Percentiles rank a stretch among this genome's conserved stretches.
Conservation (phyloP, 148 eudicot genomes). For the Cornus controversa region DNA sequence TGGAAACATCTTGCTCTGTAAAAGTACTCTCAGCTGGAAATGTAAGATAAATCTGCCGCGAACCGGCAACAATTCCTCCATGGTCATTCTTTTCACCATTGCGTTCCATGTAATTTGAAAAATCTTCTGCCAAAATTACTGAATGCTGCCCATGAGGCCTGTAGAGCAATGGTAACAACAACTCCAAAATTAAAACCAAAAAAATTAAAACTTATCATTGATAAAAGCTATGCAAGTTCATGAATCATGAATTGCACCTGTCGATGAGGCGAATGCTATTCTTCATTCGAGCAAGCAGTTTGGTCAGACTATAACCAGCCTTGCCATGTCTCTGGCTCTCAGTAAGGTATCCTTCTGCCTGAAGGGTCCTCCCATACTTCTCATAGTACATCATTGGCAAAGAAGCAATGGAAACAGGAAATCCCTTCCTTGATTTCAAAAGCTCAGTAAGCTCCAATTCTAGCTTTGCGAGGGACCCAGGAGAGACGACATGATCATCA, state of each 20-base stretch:
- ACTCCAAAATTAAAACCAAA: background rate
- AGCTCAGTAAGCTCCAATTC: conserved; percentile 48
- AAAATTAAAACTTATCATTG: background rate
- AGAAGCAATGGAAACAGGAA: conserved; percentile 53
- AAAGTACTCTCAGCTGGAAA: conserved; percentile 64
- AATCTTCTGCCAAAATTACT: conserved; percentile 50
- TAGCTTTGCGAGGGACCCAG: conserved; percentile 39
- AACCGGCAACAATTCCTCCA: conserved; percentile 43
- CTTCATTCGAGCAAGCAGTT: conserved; percentile 53
- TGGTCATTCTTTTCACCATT: conserved; percentile 38
- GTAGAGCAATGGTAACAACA: conserved; percentile 1
- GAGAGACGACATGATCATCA: conserved; percentile 38
- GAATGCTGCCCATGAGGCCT: conserved; percentile 74
- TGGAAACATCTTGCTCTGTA: conserved; percentile 52
- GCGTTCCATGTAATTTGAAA: conserved; percentile 33
- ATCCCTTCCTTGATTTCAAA: conserved; percentile 46
- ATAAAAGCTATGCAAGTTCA: background rate
- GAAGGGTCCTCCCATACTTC: conserved; percentile 47
- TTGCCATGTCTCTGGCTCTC: conserved; percentile 68
- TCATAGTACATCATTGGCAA: conserved; percentile 58
- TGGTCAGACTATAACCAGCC: conserved; percentile 64
- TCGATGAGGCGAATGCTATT: conserved; percentile 51
- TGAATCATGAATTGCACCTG: conserved; percentile 26
- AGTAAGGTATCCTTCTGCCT: conserved; percentile 64
- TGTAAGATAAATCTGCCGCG: conserved; percentile 61